Base-by-base conservation (phyloP, 2,329 filamentous ascomycete species). In the Colletotrichum lupini region DNA sequence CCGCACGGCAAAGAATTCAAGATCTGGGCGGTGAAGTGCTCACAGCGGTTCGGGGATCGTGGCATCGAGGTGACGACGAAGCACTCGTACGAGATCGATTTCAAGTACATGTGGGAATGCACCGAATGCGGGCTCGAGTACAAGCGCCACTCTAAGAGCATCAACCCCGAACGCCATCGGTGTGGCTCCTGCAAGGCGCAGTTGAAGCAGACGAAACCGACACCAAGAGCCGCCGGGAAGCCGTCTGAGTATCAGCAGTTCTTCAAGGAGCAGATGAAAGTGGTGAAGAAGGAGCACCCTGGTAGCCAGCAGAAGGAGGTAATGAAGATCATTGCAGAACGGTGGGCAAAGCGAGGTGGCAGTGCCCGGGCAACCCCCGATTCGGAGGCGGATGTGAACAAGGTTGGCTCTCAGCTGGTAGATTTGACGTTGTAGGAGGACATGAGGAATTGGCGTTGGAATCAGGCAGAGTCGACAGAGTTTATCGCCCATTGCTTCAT, bases 51-150 rank as follows among this genome's bases (percentile, higher is more conserved):
- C 76, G 87, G 85, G 2, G 80, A 88, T 59, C 86, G 90, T 3
- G 92, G 90, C 4, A 89, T 98, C 56, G 84, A 92, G 42, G 94
- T 98, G 24, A 98, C 95, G 1, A 98, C 95, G 0, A 97, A 94
- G 79, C 96, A 99, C 82, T 89, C 86, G 37, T 99, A 98, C 81
- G 89, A 92, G 62, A 98, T 98, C 78, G 93, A 95, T 77, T 98
- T 94, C 85, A 97, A 96, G 84, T 99, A 96, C 80, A 84, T 95
- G 24, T 98, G 97, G 96, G 86, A 89, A 55, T 98, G 96, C 80
- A 84, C 77, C 22, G 84, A 79, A 3, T 98, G 97, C 79, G 88
- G 85, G 0, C 83, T 88, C 37, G 92, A 94, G 80, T 97, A 93
- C 81, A 94, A 95, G 79, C 87, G 96, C 5, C 96, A 98, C 82